phyloP scores from a whole-genome alignment of 345 rosid species.

The Hibiscus syriacus region DNA sequence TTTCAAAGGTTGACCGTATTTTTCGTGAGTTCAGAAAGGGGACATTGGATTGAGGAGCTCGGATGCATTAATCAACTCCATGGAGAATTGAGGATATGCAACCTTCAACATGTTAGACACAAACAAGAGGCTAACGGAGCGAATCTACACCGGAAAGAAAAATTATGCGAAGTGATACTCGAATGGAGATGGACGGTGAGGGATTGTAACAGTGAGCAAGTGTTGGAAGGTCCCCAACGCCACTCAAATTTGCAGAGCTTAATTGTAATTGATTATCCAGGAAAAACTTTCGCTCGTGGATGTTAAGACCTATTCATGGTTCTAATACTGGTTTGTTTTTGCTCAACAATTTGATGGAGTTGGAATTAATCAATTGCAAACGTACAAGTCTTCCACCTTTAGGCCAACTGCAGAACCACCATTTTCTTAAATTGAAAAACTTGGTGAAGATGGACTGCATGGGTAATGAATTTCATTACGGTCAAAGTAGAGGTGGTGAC shows the following conservation, averaged over 20 bases:
- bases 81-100: not conserved
- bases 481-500: not conserved
- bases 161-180: not conserved
- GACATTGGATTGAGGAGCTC: not conserved
- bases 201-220: not conserved
- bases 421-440: not conserved
- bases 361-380: not conserved
- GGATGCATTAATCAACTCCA: not conserved
- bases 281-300: not conserved
- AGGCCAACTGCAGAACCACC: not conserved
- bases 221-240: not conserved
- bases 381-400: not conserved
- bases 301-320: not conserved
- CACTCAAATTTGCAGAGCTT: not conserved
- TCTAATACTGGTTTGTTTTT: not conserved
- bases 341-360: not conserved
- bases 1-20: too few relatives aligned
- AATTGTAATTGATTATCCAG: not conserved
- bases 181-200: not conserved
- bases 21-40: too few relatives aligned
- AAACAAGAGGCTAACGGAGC: not conserved
- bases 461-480: too few relatives aligned
- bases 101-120: not conserved
- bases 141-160: not conserved
- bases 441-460: not conserved